Percentiles rank a stretch among this genome's conserved stretches.
These are phyloP conservation scores for Cordyceps cicadae DNA, from an alignment of 2,329 filamentous ascomycete species.

Conservation along the genomic window DNA sequence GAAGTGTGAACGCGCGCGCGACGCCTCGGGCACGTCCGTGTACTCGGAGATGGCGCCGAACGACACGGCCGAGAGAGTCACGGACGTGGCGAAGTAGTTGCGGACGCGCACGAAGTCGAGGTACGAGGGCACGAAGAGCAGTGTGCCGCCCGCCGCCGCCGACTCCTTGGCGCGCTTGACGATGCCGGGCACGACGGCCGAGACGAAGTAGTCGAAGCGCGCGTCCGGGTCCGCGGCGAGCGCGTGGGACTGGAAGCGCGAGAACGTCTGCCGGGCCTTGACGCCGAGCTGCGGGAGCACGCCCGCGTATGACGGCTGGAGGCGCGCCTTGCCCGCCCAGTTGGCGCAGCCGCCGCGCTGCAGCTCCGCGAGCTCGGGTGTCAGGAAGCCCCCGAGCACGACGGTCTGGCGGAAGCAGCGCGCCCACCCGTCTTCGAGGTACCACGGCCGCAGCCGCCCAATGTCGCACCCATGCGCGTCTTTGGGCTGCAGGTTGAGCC, in stretches of 20 bases:
- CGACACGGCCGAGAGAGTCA: slow-evolving; percentile 40
- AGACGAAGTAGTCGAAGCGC: slow-evolving; percentile 84
- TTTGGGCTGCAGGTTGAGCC: slow-evolving; percentile 83
- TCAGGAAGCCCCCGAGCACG: slow-evolving; percentile 72
- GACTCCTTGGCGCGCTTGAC: slow-evolving; percentile 55
- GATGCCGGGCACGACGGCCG: slow-evolving; percentile 68
- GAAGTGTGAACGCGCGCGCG: slow-evolving; percentile 82
- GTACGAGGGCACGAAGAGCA: slow-evolving; percentile 88
- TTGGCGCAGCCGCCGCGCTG: slow-evolving; percentile 72
- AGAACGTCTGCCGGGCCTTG: slow-evolving; percentile 78
- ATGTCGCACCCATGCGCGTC: slow-evolving; percentile 92
- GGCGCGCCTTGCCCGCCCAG: slow-evolving; percentile 68
- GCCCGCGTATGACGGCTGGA: slow-evolving; percentile 60
- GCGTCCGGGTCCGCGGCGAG: slow-evolving; percentile 73
- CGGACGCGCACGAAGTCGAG: slow-evolving; percentile 90
- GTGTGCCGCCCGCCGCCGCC: slow-evolving; percentile 48
- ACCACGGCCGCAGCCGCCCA: slow-evolving; percentile 81
- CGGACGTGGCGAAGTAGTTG: slow-evolving; percentile 77
- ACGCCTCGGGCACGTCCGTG: slow-evolving; percentile 66
- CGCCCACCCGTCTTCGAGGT: slow-evolving; percentile 72
- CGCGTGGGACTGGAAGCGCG: slow-evolving; percentile 66
- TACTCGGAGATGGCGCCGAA: slow-evolving; percentile 86
- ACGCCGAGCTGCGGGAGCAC: slow-evolving; percentile 66
- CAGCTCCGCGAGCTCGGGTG: slow-evolving; percentile 77
- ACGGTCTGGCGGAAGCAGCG: slow-evolving; percentile 78